These are phyloP conservation scores for Arthrobotrys megalospora DNA, from an alignment of 2,329 filamentous ascomycete species.

Conservation along the genomic window DNA sequence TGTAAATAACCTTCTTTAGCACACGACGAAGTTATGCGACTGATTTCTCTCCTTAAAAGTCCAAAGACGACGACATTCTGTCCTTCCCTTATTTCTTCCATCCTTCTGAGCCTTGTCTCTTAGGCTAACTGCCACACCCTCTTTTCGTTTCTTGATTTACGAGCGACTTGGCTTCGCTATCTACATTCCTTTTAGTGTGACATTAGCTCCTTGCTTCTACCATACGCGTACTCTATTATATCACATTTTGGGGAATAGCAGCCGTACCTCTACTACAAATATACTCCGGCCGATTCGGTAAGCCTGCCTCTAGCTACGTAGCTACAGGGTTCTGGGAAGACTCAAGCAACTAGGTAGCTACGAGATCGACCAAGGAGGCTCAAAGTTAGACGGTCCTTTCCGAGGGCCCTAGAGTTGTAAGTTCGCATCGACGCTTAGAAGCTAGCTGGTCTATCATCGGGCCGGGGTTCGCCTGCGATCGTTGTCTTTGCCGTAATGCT, in stretches of 20 bases:
- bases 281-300: too few species aligned
- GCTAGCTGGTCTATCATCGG: background rate
- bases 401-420: background rate
- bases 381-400: background rate
- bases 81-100: background rate
- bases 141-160: constrained; percentile 14
- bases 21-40: background rate
- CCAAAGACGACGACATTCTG: constrained; percentile 4
- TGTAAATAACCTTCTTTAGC: background rate
- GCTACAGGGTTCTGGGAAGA: background rate
- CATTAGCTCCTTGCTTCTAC: constrained; percentile 7
- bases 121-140: constrained; percentile 30
- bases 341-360: constrained; percentile 4
- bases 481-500: too few species aligned
- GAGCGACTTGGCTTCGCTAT: constrained; percentile 36
- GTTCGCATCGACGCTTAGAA: background rate
- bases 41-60: constrained; percentile 7
- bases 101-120: constrained; percentile 1
- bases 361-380: constrained; percentile 10
- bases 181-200: constrained; percentile 42
- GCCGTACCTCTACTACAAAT: background rate
- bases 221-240: constrained; percentile 29
- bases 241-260: constrained; percentile 21
- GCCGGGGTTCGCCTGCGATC: too few species aligned
- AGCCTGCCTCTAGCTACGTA: too few species aligned